These are phyloP conservation scores for Cladophialophora carrionii DNA, from an alignment of 2,329 filamentous ascomycete genomes.

Conservation along the genomic window DNA sequence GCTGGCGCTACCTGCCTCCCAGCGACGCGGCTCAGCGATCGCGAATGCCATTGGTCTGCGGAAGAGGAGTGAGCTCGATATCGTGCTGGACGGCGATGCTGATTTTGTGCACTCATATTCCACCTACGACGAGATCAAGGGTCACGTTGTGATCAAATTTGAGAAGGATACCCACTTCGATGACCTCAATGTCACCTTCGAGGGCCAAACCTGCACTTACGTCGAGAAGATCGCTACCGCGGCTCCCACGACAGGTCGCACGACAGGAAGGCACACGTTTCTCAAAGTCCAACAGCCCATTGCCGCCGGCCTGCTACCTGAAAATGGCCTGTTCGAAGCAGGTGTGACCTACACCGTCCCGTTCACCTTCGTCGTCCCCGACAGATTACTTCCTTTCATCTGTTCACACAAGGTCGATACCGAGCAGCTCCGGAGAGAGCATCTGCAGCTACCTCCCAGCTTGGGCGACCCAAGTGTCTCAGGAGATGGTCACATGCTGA, in stretches of 20 bases:
- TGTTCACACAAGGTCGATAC: slow-evolving; percentile 60
- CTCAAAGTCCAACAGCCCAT: slow-evolving; percentile 66
- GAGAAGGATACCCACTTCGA: slow-evolving; percentile 41
- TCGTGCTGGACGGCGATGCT: slow-evolving; percentile 37
- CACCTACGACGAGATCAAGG: slow-evolving; percentile 42
- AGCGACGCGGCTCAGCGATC: slow-evolving; percentile 32
- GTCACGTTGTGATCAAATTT: slow-evolving; percentile 40
- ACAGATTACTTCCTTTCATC: slow-evolving; percentile 61
- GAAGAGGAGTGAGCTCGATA: slow-evolving; percentile 37
- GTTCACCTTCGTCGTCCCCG: slow-evolving; percentile 67
- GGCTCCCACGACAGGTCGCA: slow-evolving; percentile 57
- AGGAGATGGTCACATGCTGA: slow-evolving; percentile 53
- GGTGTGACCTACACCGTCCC: slow-evolving; percentile 62
- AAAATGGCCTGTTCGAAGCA: slow-evolving; percentile 58
- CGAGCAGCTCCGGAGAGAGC: slow-evolving; percentile 57
- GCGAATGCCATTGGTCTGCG: slow-evolving; percentile 34
- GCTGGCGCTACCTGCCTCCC: slow-evolving; percentile 17
- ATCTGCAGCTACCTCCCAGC: slow-evolving; percentile 64
- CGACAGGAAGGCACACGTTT: slow-evolving; percentile 63
- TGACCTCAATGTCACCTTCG: slow-evolving; percentile 41
- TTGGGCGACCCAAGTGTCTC: slow-evolving; percentile 62
- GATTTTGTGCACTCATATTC: slow-evolving; percentile 40
- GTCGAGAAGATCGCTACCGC: slow-evolving; percentile 60
- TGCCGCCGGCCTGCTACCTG: slow-evolving; percentile 56
- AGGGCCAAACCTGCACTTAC: slow-evolving; percentile 39